These are phyloP conservation scores for Rhizoctonia solani DNA, from an alignment of 1,284 basidiomycete genomes.

Conservation along the genomic window DNA sequence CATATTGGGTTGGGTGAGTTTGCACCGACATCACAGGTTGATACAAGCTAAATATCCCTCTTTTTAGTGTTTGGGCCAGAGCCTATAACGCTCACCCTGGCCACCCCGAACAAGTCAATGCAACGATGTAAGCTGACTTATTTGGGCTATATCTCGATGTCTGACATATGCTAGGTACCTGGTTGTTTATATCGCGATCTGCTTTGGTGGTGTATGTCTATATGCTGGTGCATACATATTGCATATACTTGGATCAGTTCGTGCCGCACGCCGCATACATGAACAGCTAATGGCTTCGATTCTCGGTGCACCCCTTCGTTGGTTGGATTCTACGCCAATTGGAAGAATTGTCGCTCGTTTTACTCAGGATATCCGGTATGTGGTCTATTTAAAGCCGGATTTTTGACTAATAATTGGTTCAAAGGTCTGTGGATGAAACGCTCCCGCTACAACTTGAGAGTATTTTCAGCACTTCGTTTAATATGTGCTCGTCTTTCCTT, in stretches of 20 bases:
- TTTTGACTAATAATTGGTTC: neutral
- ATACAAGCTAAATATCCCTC: neutral
- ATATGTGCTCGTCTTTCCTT: constrained; percentile 51
- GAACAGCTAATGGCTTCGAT: constrained; percentile 45
- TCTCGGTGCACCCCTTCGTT: constrained; percentile 50
- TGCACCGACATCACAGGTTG: neutral
- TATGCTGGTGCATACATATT: constrained; percentile 34
- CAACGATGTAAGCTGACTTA: neutral
- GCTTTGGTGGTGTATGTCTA: constrained; percentile 34
- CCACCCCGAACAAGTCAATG: constrained; percentile 36
- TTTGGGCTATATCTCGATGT: neutral
- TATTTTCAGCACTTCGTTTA: constrained; percentile 44
- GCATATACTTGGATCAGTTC: constrained; percentile 46
- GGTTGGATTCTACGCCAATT: constrained; percentile 61
- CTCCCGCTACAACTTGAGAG: constrained; percentile 43
- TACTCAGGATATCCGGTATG: constrained; percentile 57
- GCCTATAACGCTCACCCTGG: constrained; percentile 36
- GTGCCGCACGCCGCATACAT: constrained; percentile 47
- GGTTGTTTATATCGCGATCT: constrained; percentile 45
- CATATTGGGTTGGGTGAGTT: constrained; percentile 18
- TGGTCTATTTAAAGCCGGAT: constrained; percentile 11
- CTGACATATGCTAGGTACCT: constrained; percentile 41
- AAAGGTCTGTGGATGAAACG: constrained; percentile 45
- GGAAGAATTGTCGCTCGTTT: constrained; percentile 63
- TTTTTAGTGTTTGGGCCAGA: neutral